Base-by-base conservation (phyloP, 139 green algal species). In the Spirogloea muscicola region DNA sequence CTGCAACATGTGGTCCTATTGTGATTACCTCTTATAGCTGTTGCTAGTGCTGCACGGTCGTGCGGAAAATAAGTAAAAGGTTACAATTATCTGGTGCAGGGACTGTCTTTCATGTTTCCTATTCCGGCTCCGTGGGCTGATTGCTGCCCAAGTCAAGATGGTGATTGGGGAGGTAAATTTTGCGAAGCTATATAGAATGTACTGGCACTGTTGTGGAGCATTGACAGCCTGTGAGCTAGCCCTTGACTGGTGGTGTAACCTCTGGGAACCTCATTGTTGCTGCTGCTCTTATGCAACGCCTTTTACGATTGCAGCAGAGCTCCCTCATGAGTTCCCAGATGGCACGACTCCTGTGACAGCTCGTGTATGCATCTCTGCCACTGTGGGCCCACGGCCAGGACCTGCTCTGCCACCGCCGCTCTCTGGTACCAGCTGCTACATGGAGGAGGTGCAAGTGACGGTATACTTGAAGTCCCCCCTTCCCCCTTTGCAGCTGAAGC, bases 301-400 rank as follows among this genome's bases (percentile, higher is more conserved):
- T 27, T 37, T 42, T 10, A 68, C 44, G 38, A 42, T n/a, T 25
- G 25, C 43, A 64, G 52, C 59, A n/a, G 72, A 60, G 49, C 31
- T 71, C 9, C 66, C 40, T 1, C 36, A 58, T 42, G 67, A 73
- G 43, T 80, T 70, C 57, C 83, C 33, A 60, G 76, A 69, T 44
- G 79, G 59, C 58, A 87, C 39, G 39, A 82, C 74, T 55, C 83
- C 75, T 38, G 67, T 86, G 1, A 74, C 75, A 1, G 57, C 69
- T 1, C 71, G 84, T 29, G 70, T 89, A 7, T 70, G 82, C 49
- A 33, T 88, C 3, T 70, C 43, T 51, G 55, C 55, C 9, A 61
- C 25, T 33, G 68, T 25, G 10, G 58, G 68, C 18, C 61, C 58
- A 13, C 27, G 18, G 4, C 4, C 58, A 38, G 9, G 9, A 77